Conservation (phyloP, 2,329 filamentous ascomycete species). For the Trichoderma guizhouense region DNA sequence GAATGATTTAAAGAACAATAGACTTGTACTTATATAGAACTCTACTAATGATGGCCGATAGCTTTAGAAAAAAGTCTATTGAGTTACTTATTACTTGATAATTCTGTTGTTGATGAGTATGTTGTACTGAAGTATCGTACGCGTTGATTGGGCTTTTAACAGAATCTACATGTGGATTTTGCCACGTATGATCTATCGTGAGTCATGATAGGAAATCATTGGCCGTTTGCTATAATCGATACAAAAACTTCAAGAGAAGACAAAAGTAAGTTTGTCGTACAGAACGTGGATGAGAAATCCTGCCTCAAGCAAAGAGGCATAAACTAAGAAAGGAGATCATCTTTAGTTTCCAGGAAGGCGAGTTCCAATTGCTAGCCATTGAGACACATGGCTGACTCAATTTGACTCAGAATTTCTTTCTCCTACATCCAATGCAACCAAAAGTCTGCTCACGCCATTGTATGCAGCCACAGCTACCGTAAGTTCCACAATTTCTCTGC, state of each 20-base stretch:
- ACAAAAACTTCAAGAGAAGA: not conserved
- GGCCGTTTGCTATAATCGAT: not conserved
- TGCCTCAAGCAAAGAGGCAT: too few species aligned
- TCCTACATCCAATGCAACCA: not conserved
- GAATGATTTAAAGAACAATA: not conserved
- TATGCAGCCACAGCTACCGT: not conserved
- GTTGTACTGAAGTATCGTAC: not conserved
- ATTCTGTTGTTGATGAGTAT: not conserved
- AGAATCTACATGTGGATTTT: not conserved
- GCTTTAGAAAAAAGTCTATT: not conserved
- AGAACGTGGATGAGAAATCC: too few species aligned
- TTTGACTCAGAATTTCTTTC: not conserved
- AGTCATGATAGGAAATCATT: not conserved
- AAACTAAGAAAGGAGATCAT: too few species aligned
- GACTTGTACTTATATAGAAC: not conserved
- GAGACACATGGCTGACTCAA: not conserved
- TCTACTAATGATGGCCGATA: not conserved
- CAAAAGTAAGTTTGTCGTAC: not conserved
- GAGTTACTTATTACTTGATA: not conserved
- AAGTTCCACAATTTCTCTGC: not conserved
- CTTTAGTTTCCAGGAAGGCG: too few species aligned
- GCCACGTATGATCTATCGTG: not conserved
- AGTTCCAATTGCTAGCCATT: too few species aligned
- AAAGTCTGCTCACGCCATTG: not conserved
- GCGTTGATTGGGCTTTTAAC: not conserved